Conservation (phyloP, 768 basidiomycete species). For the Termitomyces sp. region DNA sequence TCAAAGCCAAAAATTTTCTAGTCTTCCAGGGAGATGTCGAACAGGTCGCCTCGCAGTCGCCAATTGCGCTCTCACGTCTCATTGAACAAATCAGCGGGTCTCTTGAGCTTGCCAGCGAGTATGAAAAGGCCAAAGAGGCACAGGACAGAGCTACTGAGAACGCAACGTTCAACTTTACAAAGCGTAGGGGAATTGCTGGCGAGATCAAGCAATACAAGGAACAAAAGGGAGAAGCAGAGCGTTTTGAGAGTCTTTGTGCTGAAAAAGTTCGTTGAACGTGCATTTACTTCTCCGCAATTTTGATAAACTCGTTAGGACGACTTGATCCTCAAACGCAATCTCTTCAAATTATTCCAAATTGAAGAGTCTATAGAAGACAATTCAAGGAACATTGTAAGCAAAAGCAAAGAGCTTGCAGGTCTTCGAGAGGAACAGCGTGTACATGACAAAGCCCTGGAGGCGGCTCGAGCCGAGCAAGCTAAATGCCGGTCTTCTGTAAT, state of each 20-base stretch:
- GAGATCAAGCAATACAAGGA: conserved; percentile 98
- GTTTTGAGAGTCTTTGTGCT: conserved; percentile 72
- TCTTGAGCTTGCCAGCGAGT: conserved; percentile 81
- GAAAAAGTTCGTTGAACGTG: conserved; percentile 51
- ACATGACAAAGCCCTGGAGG: conserved; percentile 67
- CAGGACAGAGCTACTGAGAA: conserved; percentile 92
- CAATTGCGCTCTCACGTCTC: conserved; percentile 81
- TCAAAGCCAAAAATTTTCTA: conserved; percentile 98
- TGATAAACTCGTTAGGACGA: conserved; percentile 51
- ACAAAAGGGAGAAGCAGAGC: conserved; percentile 89
- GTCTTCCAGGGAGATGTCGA: conserved; percentile 99
- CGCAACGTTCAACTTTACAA: conserved; percentile 92
- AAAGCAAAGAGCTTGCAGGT: conserved; percentile 65
- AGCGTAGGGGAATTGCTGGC: conserved; percentile 86
- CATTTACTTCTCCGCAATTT: background rate
- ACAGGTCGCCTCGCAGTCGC: conserved; percentile 91
- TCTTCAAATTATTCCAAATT: conserved; percentile 89
- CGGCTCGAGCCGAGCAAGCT: conserved; percentile 75
- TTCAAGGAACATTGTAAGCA: conserved; percentile 59
- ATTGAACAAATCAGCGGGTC: conserved; percentile 97
- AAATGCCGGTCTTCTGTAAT: conserved; percentile 67
- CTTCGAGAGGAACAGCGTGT: conserved; percentile 63
- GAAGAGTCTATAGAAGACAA: conserved; percentile 76
- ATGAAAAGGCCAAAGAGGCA: conserved; percentile 81
- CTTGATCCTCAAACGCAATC: conserved; percentile 70